phyloP scores from a whole-genome alignment of 2,329 filamentous ascomycete species.

The Metarhizium brunneum region DNA sequence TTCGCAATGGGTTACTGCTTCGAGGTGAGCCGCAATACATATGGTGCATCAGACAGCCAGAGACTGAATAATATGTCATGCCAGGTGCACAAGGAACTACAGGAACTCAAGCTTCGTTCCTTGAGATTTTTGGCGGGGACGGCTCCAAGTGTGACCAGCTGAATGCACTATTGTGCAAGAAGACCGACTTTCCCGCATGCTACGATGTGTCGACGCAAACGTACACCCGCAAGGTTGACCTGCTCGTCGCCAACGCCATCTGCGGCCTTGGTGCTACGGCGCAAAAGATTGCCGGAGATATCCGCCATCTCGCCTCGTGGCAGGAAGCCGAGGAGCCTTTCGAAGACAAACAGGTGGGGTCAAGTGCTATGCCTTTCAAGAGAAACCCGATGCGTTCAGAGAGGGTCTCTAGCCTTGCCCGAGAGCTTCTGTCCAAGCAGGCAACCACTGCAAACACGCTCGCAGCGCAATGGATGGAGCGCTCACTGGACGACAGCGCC shows the following conservation, averaged over 20 bases:
- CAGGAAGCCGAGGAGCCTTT: constrained; percentile 86
- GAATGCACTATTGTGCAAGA: constrained; percentile 46
- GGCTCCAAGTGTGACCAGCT: constrained; percentile 40
- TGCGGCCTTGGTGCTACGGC: constrained; percentile 70
- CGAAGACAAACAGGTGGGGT: constrained; percentile 70
- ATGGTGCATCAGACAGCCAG: too few relatives aligned
- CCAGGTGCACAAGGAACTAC: constrained; percentile 41
- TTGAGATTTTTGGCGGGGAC: constrained; percentile 33
- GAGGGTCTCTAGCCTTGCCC: constrained; percentile 13
- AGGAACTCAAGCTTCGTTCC: constrained; percentile 69
- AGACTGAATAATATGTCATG: too few relatives aligned
- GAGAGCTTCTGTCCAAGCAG: constrained; percentile 12
- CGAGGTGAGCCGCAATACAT: constrained; percentile 46
- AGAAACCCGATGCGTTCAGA: constrained; percentile 11
- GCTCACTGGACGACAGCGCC: constrained; percentile 59
- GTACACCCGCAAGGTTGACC: constrained; percentile 70
- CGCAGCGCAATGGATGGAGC: constrained; percentile 43
- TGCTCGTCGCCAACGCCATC: constrained; percentile 72
- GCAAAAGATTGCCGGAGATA: constrained; percentile 60
- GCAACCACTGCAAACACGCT: constrained; percentile 20
- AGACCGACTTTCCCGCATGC: constrained; percentile 40
- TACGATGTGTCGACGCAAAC: constrained; percentile 57
- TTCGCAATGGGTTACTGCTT: constrained; percentile 61
- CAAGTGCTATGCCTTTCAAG: constrained; percentile 13
- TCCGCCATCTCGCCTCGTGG: constrained; percentile 62